Conservation (phyloP, 345 rosid species). For the Melaleuca alternifolia region DNA sequence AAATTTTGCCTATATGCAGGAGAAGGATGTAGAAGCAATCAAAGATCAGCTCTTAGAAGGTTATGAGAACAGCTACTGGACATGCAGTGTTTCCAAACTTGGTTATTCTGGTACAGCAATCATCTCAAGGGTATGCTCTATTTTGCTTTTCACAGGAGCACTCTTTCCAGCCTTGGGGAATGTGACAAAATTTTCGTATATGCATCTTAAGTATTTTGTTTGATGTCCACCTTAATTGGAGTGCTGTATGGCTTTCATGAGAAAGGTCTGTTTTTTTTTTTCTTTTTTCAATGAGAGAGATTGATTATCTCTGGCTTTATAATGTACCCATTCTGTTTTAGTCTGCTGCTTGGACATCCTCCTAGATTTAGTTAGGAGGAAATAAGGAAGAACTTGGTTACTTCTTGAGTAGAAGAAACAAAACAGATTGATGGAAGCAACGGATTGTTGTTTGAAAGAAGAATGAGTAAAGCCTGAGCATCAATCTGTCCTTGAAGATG, state of each 20-base stretch:
- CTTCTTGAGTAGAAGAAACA: neutral
- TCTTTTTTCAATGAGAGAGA: neutral
- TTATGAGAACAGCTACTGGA: conserved; percentile 80
- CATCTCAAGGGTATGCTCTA: conserved; percentile 66
- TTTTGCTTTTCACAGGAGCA: neutral
- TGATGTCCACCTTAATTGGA: neutral
- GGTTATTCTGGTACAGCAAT: conserved; percentile 97
- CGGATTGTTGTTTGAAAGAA: neutral
- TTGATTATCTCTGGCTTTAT: neutral
- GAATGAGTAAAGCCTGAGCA: neutral
- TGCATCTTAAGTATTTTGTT: neutral
- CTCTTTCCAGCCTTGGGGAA: neutral
- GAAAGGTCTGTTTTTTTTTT: neutral
- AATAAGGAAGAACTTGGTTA: neutral
- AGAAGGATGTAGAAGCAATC: conserved; percentile 74
- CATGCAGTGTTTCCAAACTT: conserved; percentile 79
- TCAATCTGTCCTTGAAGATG: neutral
- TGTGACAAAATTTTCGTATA: neutral
- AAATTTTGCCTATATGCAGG: conserved; percentile 23
- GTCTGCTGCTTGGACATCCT: neutral
- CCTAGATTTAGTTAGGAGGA: neutral
- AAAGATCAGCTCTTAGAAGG: conserved; percentile 55
- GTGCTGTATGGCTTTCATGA: neutral
- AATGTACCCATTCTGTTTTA: neutral
- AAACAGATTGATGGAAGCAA: neutral